Percentiles rank a stretch among this genome's conserved stretches.
Conservation (phyloP, 345 rosid genomes). For the Hirschfeldia incana region DNA sequence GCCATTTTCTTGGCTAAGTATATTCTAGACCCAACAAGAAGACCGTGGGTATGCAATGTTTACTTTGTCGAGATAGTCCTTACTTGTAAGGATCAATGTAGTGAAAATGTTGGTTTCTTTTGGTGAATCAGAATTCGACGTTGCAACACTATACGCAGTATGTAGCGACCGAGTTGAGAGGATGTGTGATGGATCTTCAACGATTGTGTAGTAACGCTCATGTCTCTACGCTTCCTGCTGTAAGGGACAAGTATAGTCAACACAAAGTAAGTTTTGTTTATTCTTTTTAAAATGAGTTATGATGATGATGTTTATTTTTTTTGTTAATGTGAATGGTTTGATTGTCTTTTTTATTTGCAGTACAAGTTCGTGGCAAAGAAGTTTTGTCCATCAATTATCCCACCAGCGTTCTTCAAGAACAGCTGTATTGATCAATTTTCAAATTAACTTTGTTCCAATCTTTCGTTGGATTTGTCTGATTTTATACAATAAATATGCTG, state of each 20-base stretch:
- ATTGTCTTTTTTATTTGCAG: conserved; percentile 9
- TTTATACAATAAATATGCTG: neutral
- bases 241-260: conserved; percentile 85
- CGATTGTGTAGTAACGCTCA: conserved; percentile 53
- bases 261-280: conserved; percentile 80
- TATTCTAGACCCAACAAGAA: conserved; percentile 66
- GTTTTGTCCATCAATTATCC: conserved; percentile 35
- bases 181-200: conserved; percentile 79
- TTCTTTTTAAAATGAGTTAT: conserved; percentile 4
- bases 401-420: conserved; percentile 58
- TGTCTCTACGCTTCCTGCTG: conserved; percentile 69
- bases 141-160: conserved; percentile 85
- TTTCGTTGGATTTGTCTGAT: neutral
- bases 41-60: conserved; percentile 77
- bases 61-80: neutral
- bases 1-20: conserved; percentile 87
- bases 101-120: neutral
- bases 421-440: conserved; percentile 7
- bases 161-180: conserved; percentile 57
- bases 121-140: conserved; percentile 60
- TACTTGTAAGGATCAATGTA: neutral
- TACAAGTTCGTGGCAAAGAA: conserved; percentile 70
- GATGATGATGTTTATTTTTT: neutral
- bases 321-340: neutral
- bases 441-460: neutral